Base-by-base conservation (phyloP, 345 rosid species). In the Cardamine chenopodiifolia region DNA sequence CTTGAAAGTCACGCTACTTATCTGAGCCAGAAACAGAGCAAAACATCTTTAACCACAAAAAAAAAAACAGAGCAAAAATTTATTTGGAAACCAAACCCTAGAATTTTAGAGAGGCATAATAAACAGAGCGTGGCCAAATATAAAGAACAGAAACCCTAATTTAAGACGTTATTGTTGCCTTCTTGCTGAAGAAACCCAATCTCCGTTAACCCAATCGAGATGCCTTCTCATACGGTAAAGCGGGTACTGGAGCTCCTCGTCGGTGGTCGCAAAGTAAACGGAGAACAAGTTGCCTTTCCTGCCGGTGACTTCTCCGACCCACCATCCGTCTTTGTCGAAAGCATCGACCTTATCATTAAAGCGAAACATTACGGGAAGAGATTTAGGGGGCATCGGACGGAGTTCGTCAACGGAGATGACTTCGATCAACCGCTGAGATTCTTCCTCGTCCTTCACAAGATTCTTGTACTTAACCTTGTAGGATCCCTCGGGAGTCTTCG, bases 291-390 rank as follows among this genome's bases (percentile, higher is more conserved):
- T 5, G 17, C 71, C 76, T 37, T 8, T 66, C 35, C 4, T 28
- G 3, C 57, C 83, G 8, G 54, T 68, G 31, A 79, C 37, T 52
- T 18, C 29, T 50, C 85, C 85, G 8, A 56, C 54, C 84, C 86
- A 75, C 84, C 84, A 83, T 3, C 77, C 84, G 13, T 81, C 82
- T 11, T 72, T 72, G 66, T 49, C 78, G 22, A 67, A 55, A 40
- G 64, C 81, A 55, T 83, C 86, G 7, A 80, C 79, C 29, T 18
- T 37, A 0, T 75, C 81, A 3, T 34, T 15, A 53, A 3, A 3
- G 1, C 14, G 0, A 31, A 80, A 80, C 44, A 11, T n/a, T 4
- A 19, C 32, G 4, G 57, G 62, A 2, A 25, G 61, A 39, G 34
- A 20, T 54, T 39, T 49, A 3, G 84, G 80, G 3, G 82, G 81